Conservation (phyloP, 192 early-diverging fungal species). For the Backusella parvicylindrica region DNA sequence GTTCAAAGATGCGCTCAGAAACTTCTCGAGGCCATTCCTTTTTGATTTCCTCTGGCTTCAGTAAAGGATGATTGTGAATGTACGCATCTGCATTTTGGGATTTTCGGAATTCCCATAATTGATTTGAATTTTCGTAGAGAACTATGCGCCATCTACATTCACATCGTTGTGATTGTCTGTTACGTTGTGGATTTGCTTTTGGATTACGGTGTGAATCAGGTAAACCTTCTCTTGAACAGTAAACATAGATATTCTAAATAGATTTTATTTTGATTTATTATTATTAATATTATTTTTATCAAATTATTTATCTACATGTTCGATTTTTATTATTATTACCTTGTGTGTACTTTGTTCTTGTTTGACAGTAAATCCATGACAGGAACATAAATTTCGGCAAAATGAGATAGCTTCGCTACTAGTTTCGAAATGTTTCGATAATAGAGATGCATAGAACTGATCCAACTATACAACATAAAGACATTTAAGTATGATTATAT, state of each 20-base stretch:
- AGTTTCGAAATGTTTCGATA: constrained; percentile 10
- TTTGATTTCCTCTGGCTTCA: constrained; percentile 48
- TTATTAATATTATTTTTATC: not conserved
- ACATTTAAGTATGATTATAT: not conserved
- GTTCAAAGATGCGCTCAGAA: constrained; percentile 46
- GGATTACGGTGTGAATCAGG: constrained; percentile 50
- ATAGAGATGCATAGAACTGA: constrained; percentile 4
- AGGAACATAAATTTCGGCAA: constrained; percentile 45
- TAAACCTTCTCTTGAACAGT: constrained; percentile 58
- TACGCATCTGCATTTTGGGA: constrained; percentile 51
- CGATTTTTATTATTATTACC: constrained; percentile 22
- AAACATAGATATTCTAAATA: constrained; percentile 54
- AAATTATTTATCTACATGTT: not conserved
- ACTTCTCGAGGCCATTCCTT: constrained; percentile 50
- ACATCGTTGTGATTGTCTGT: constrained; percentile 51
- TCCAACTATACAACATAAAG: constrained; percentile 14
- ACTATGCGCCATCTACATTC: constrained; percentile 61
- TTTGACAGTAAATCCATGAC: constrained; percentile 54
- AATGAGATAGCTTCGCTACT: constrained; percentile 37
- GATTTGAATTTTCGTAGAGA: constrained; percentile 48
- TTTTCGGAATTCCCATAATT: constrained; percentile 53
- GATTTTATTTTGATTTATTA: not conserved
- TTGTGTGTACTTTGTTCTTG: constrained; percentile 57
- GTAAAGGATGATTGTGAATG: constrained; percentile 54
- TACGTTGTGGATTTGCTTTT: constrained; percentile 47